Evolutionary conservation across 768 basidiomycete genomes (phyloP), one percentile per base, ranked within the genome.

Genomic region (Boletus rufocinnamomeus): DNA sequence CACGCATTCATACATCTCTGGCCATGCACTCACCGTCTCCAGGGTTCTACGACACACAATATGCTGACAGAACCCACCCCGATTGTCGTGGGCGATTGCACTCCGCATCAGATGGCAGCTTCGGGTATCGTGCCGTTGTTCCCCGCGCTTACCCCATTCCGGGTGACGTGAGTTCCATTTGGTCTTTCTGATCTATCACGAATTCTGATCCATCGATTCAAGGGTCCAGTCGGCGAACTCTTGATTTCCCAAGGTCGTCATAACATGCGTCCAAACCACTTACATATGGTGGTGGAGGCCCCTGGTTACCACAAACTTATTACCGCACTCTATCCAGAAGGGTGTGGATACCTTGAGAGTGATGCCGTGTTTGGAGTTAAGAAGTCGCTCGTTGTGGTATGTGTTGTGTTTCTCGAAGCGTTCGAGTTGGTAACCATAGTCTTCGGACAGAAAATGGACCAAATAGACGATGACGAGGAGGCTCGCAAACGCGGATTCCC

Each of bases 331-430:
- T 95, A 89, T 69, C 85, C 87, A 16, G 82, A 87, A 55, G 86
- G 84, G 6, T 88, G 91, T 63, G 70, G 76, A 3, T 93, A 82
- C 65, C 59, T 93, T 25, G 72, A 72, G 7, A 90, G 84, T 58
- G 92, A 94, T 67, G 79, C 83, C 13, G 90, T 93, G 3, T 93
- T 93, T 71, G 91, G 93, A 11, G 91, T 90, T 25, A 91, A 91
- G 72, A 80, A 82, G 49, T 90, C 88, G 7, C 77, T 95, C 28
- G 80, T 93, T 21, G 83, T 91, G 62, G 91, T 92, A 72, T 51
- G 84, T 78, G 7, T 41, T n/a, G 11, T 21, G 8, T 40, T 51
- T 34, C 23, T 5, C 8, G 25, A 35, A 1, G 41, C 8, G 25
- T 47, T 50, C 34, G 44, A 27, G 60, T 56, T 27, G 23, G 14